Evolutionary conservation across 331 rosid species (phyloP).

Genomic region (Acacia concinna): DNA sequence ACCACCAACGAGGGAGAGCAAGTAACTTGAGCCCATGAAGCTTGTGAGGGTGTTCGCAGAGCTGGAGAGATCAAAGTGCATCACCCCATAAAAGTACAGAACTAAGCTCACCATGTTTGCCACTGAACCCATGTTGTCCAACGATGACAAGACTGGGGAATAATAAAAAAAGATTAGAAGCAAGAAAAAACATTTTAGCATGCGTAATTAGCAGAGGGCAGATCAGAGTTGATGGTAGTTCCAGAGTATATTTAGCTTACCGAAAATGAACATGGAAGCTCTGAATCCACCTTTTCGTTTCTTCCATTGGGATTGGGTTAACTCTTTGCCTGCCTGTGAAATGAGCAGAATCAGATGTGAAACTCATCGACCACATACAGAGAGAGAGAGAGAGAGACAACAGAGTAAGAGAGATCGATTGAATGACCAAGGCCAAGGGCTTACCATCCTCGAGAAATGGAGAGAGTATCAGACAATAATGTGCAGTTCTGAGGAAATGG

Average conservation of each 20-base stretch:
- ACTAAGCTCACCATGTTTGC: slow-evolving; percentile 87
- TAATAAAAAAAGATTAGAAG: background rate
- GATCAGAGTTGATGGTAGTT: background rate
- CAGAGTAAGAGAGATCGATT: background rate
- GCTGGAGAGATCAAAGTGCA: slow-evolving; percentile 64
- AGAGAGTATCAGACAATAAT: slow-evolving; percentile 26
- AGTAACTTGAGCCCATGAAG: slow-evolving; percentile 74
- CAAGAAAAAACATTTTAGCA: background rate
- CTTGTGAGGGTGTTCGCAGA: slow-evolving; percentile 89
- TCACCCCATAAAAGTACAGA: slow-evolving; percentile 60
- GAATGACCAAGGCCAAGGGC: background rate
- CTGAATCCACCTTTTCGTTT: slow-evolving; percentile 64
- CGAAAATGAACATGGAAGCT: slow-evolving; percentile 70
- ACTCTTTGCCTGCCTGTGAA: slow-evolving; percentile 51
- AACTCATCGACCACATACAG: slow-evolving; percentile 2
- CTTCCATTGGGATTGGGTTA: slow-evolving; percentile 32
- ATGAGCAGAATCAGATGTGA: slow-evolving; percentile 11
- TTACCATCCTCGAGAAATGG: slow-evolving; percentile 54
- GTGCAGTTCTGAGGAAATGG: slow-evolving; percentile 23
- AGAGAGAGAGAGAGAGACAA: background rate
- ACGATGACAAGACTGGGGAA: slow-evolving; percentile 54
- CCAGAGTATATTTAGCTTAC: slow-evolving; percentile 35
- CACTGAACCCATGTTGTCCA: slow-evolving; percentile 86
- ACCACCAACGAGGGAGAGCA: slow-evolving; percentile 78
- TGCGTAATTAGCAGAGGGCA: background rate